A percentile compares a stretch with the other conserved stretches of the same genome.
Conservation (phyloP, 805 yeast species). For the Candida tibetensis region DNA sequence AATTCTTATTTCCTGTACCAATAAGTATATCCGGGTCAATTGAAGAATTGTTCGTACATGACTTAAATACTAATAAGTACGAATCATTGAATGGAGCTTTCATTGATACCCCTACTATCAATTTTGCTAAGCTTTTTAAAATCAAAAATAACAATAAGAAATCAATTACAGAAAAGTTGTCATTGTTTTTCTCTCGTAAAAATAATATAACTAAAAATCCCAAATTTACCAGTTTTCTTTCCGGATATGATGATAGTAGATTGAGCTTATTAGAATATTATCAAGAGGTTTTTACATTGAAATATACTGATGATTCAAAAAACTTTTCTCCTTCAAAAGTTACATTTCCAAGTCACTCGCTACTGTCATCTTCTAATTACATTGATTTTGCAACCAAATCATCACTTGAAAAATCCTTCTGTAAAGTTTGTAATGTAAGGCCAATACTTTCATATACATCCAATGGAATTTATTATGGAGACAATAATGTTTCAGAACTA, state of each 20-base stretch:
- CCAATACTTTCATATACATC: slow-evolving; percentile 3
- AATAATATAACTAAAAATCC: neutral
- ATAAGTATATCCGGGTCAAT: slow-evolving; percentile 3
- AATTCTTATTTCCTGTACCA: slow-evolving; percentile 7
- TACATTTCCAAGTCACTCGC: too few species aligned
- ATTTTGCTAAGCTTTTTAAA: slow-evolving; percentile 5
- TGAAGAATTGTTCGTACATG: slow-evolving; percentile 5
- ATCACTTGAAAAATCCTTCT: slow-evolving; percentile 1
- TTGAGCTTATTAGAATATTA: slow-evolving; percentile 4
- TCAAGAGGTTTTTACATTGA: slow-evolving; percentile 3
- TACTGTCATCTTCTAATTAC: neutral
- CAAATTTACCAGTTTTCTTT: slow-evolving; percentile 1
- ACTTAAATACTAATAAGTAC: slow-evolving; percentile 3
- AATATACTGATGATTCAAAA: slow-evolving; percentile 5
- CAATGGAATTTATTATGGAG: neutral
- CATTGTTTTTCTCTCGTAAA: neutral
- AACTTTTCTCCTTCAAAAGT: neutral
- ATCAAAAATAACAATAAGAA: neutral
- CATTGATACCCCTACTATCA: neutral
- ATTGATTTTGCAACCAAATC: slow-evolving; percentile 5
- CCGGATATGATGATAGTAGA: neutral
- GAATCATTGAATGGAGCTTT: slow-evolving; percentile 4
- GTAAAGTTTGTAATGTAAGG: neutral
- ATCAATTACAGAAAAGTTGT: neutral
- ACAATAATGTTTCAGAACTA: neutral